These are phyloP conservation scores for Sequoia sempervirens DNA, from an alignment of 75 land plant genomes.

Conservation along the genomic window DNA sequence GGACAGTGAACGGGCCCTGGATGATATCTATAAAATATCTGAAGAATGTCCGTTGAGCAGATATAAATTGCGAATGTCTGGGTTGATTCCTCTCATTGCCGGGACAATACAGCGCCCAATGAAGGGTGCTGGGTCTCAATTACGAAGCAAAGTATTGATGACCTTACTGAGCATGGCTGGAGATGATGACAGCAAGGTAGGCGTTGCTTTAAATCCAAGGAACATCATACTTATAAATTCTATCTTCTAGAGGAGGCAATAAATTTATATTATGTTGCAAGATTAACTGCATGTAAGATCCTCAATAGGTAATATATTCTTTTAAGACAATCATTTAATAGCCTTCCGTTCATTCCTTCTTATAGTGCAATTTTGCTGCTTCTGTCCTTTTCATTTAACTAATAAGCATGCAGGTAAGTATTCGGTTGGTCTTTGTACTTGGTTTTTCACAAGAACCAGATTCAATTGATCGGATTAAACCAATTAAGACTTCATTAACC, in stretches of 20 bases:
- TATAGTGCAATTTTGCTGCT: not conserved
- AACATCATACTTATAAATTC: not conserved
- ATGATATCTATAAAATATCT: constrained; percentile 33
- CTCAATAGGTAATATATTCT: not conserved
- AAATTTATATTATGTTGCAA: not conserved
- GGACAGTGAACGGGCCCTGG: constrained; percentile 25
- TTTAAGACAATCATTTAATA: not conserved
- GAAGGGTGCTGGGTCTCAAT: constrained; percentile 20
- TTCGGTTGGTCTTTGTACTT: not conserved
- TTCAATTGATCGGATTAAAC: not conserved
- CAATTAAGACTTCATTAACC: not conserved
- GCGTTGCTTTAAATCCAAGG: not conserved
- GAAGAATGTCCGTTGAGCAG: constrained; percentile 38
- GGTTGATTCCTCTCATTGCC: constrained; percentile 36
- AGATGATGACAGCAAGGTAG: constrained; percentile 59
- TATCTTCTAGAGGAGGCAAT: not conserved
- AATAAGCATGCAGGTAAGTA: not conserved
- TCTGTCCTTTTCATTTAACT: not conserved
- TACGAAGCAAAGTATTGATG: constrained; percentile 39
- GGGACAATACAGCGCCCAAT: constrained; percentile 25
- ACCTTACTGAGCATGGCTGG: constrained; percentile 40
- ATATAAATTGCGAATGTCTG: constrained; percentile 33
- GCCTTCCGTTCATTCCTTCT: not conserved
- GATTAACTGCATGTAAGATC: not conserved
- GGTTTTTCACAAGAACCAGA: not conserved